These are phyloP conservation scores for Penicillium herquei DNA, from an alignment of 495 filamentous ascomycete species.

Conservation along the genomic window DNA sequence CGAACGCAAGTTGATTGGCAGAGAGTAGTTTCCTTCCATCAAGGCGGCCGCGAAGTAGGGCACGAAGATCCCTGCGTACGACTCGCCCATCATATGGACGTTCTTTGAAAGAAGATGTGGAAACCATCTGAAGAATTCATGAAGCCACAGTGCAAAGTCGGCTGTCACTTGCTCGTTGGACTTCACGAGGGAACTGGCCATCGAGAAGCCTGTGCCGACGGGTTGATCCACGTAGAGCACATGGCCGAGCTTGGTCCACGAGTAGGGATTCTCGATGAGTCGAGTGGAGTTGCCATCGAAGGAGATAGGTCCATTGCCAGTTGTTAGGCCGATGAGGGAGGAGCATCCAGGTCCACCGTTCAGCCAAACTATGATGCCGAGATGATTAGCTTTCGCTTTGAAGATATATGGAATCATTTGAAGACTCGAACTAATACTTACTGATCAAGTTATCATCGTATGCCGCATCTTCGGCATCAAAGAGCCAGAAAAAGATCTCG, in stretches of 20 bases:
- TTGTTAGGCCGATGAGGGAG: slow-evolving; percentile 59
- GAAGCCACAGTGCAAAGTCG: slow-evolving; percentile 39
- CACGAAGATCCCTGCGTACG: slow-evolving; percentile 42
- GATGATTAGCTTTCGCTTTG: background rate
- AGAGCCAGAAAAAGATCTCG: slow-evolving; percentile 44
- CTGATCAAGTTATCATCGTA: slow-evolving; percentile 41
- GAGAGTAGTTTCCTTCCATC: slow-evolving; percentile 24
- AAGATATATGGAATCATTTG: too few species aligned
- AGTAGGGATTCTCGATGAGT: slow-evolving; percentile 30
- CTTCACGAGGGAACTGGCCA: slow-evolving; percentile 24
- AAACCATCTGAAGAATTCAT: slow-evolving; percentile 32
- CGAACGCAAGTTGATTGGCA: slow-evolving; percentile 33
- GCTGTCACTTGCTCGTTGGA: slow-evolving; percentile 31
- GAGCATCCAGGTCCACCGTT: slow-evolving; percentile 71
- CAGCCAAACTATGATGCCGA: slow-evolving; percentile 51
- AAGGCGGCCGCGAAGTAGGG: slow-evolving; percentile 41
- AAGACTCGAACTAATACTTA: slow-evolving; percentile 9
- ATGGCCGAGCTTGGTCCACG: slow-evolving; percentile 41
- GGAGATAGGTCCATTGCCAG: slow-evolving; percentile 30
- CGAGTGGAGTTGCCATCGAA: slow-evolving; percentile 29
- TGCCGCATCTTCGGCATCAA: slow-evolving; percentile 28
- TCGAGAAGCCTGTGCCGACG: slow-evolving; percentile 39
- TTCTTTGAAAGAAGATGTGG: slow-evolving; percentile 33
- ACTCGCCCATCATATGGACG: slow-evolving; percentile 43
- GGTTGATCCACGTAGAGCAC: slow-evolving; percentile 46